Base-by-base conservation (phyloP, 2,329 filamentous ascomycete genomes). In the Aspergillus aculeatus region DNA sequence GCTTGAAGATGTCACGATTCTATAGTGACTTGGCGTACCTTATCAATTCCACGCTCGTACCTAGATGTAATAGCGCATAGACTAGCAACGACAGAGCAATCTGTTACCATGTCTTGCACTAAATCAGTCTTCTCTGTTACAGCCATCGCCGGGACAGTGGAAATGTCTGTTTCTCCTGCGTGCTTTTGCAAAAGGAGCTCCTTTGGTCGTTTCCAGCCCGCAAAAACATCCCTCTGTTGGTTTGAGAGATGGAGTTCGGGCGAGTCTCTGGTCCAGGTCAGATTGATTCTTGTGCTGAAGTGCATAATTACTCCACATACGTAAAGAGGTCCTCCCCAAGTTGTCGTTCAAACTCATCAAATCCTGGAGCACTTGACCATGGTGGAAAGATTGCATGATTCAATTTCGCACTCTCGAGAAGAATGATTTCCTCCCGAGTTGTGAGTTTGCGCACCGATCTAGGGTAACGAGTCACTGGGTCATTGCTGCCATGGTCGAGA, bases 41-140 rank as follows among this genome's bases (percentile, higher is more conserved):
- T 87, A 41, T 83, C 82, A 73, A 89, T 84, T 2, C 89, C 89
- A 19, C 87, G 87, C 62, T 88, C 83, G 9, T 88, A 82, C 64
- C 91, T 84, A 47, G 88, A 87, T 61, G 89, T 87, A 24, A 86
- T 88, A 26, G 93, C 92, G 72, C 93, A 97, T 5, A 99, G 82
- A 73, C 95, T 97, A 16, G 95, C 95, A 29, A 99, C 94, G 3
- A 99, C 94, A 1, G 95, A 98, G 72, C 95, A 99, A 74, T 99
- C 95, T 0, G 94, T 96, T 5, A 94, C 93, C 60, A 96, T 87
- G 75, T 99, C 95, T 75, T 99, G 95, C 2, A 97, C 92, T 7
- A 99, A 83, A 75, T 99, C 94, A 62, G 90, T 86, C 14, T 84
- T 82, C 9, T 81, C 77, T 6, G 77, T 76, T 16, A 83, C 80